Conservation (phyloP, 495 filamentous ascomycete species). For the Penicillium pulvis region DNA sequence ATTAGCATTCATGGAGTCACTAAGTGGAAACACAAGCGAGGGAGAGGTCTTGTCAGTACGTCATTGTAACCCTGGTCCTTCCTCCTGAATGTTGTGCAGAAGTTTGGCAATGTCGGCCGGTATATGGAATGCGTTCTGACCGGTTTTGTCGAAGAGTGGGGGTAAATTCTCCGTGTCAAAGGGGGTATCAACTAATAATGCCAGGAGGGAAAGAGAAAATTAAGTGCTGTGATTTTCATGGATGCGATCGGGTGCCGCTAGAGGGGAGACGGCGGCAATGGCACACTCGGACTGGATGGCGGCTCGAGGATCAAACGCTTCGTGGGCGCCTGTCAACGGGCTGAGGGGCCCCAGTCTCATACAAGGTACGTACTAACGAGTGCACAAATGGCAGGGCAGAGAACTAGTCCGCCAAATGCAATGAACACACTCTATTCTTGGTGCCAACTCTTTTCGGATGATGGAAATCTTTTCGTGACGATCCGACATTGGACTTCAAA, state of each 20-base stretch:
- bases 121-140: slow-evolving; percentile 19
- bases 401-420: background rate
- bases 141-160: slow-evolving; percentile 24
- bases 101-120: slow-evolving; percentile 10
- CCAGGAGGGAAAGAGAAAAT: slow-evolving; percentile 17
- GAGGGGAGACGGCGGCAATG: slow-evolving; percentile 23
- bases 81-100: slow-evolving; percentile 11
- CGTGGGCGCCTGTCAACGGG: slow-evolving; percentile 30
- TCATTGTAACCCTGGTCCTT: slow-evolving; percentile 30
- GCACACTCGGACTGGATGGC: slow-evolving; percentile 24
- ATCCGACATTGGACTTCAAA: background rate
- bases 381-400: slow-evolving; percentile 26
- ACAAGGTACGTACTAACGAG: slow-evolving; percentile 34
- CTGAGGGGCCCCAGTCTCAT: slow-evolving; percentile 29
- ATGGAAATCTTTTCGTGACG: background rate
- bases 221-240: slow-evolving; percentile 22
- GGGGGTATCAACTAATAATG: slow-evolving; percentile 19
- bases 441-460: background rate
- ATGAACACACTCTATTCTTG: background rate
- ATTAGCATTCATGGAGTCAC: slow-evolving; percentile 21
- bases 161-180: slow-evolving; percentile 21
- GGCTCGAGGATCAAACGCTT: slow-evolving; percentile 31
- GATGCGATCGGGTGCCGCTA: slow-evolving; percentile 26
- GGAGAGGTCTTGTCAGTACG: slow-evolving; percentile 29
- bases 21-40: slow-evolving; percentile 7